Evolutionary conservation across 139 green algal species (phyloP), one percentile per base, ranked within the genome.

Genomic region (Volvox africanus): DNA sequence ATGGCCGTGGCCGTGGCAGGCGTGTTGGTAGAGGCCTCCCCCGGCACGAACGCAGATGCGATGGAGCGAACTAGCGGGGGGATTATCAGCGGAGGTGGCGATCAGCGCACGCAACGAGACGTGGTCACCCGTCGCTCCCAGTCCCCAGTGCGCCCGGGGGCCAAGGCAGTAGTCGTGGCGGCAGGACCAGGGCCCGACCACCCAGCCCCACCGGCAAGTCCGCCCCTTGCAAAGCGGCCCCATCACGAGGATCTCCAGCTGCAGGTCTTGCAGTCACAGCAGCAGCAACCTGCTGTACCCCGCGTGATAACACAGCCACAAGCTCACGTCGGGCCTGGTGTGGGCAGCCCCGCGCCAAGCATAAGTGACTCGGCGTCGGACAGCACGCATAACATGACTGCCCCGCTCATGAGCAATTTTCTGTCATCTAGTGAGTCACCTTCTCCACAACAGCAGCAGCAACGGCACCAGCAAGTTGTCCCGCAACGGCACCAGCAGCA

Each of bases 401-500:
- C 85, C 5, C 85, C 85, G 37, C 69, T 89, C 65, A 76, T 89
- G 62, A 88, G 83, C 83, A 88, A 88, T 65, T 88, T 88, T 37
- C 13, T 77, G 83, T 26, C 78, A 20, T 35, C 36, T 68, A 68
- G 67, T 37, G 36, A 62, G 0, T 50, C 81, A 5, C 28, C n/a
- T 6, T 50, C 55, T 18, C 22, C 81, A 32, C 55, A 77, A 62
- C 55, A 62, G 16, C 55, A 77, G 55, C 30, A 71, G 20, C 37
- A 86, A 19, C 14, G 76, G 33, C 32, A 33, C 76, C 80, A 50
- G 1, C 76, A 82, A 17, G 30, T 61, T 33, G 16, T 11, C 13
- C 37, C 2, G 50, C 28, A 65, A 22, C 35, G 62, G 78, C 36
- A 32, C 32, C 77, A 82, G 71, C 20, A 12, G 71, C 21, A 30